Evolutionary conservation across 2,329 filamentous ascomycete genomes (phyloP).

Genomic region (Xylariaceae sp.): DNA sequence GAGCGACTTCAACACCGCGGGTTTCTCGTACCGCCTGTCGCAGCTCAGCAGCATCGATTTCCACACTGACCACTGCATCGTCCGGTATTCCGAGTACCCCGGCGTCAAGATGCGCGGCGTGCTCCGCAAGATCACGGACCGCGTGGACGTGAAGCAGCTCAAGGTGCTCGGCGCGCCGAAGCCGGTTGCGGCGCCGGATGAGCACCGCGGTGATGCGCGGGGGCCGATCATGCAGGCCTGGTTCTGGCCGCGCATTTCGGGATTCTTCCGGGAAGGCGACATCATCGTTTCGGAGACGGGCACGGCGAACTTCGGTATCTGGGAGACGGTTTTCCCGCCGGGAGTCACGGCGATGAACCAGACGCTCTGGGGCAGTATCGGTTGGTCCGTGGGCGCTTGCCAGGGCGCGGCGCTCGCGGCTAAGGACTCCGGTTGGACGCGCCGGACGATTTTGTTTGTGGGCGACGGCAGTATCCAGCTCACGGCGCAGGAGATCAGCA

Average conservation of each 20-base stretch:
- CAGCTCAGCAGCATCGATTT: constrained; percentile 78
- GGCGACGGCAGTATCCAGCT: constrained; percentile 85
- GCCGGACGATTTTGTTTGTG: constrained; percentile 78
- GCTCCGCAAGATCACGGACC: constrained; percentile 63
- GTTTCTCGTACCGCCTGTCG: constrained; percentile 75
- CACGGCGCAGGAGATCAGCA: constrained; percentile 77
- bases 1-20: constrained; percentile 78
- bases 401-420: constrained; percentile 69
- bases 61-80: constrained; percentile 67
- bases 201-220: constrained; percentile 33
- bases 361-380: constrained; percentile 67
- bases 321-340: constrained; percentile 74
- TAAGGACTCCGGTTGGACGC: constrained; percentile 53
- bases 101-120: constrained; percentile 75
- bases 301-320: constrained; percentile 83
- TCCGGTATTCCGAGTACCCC: constrained; percentile 75
- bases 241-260: constrained; percentile 73
- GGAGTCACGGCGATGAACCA: constrained; percentile 78
- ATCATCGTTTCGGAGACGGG: constrained; percentile 84
- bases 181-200: constrained; percentile 46
- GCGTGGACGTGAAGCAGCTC: constrained; percentile 55
- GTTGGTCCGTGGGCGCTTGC: constrained; percentile 56
- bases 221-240: constrained; percentile 62
- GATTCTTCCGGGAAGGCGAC: constrained; percentile 68
- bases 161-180: constrained; percentile 50